Percentiles rank a stretch among this genome's conserved stretches.
phyloP scores from a whole-genome alignment of 495 filamentous ascomycete genomes.

The Neurospora sp. region DNA sequence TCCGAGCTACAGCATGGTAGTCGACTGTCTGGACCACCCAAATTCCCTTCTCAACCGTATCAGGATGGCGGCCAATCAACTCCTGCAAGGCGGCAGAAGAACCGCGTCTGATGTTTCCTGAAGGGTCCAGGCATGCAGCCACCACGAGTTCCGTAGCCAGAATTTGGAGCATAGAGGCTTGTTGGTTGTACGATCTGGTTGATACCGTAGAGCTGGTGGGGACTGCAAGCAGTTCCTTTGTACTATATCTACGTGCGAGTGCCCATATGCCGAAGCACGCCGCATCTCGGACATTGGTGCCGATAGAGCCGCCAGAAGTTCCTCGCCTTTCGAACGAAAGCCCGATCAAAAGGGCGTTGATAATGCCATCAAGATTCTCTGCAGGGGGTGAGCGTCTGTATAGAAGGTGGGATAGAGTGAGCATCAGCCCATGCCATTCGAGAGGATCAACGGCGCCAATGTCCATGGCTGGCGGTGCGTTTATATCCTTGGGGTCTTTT shows the following conservation, averaged over 20 bases:
- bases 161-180: constrained; percentile 54
- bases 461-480: constrained; percentile 40
- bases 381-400: constrained; percentile 66
- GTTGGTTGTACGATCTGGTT: constrained; percentile 19
- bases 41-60: constrained; percentile 72
- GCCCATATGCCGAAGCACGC: constrained; percentile 95
- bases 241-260: constrained; percentile 76
- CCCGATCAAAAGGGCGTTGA: constrained; percentile 60
- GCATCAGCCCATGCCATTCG: constrained; percentile 83
- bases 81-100: constrained; percentile 92
- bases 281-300: constrained; percentile 90
- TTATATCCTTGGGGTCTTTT: constrained; percentile 22
- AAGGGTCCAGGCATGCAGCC: constrained; percentile 76
- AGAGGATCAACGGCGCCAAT: constrained; percentile 64
- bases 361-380: constrained; percentile 54
- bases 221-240: constrained; percentile 60
- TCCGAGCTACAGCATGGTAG: constrained; percentile 81
- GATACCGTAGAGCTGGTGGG: constrained; percentile 27
- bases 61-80: constrained; percentile 83
- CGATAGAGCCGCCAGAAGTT: constrained; percentile 69
- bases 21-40: constrained; percentile 78
- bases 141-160: constrained; percentile 71
- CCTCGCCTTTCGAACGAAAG: constrained; percentile 79
- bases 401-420: constrained; percentile 76
- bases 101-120: constrained; percentile 85